Percentiles rank a stretch among this genome's conserved stretches.
Conservation (phyloP, 2,329 filamentous ascomycete species). For the Periconia digitata region DNA sequence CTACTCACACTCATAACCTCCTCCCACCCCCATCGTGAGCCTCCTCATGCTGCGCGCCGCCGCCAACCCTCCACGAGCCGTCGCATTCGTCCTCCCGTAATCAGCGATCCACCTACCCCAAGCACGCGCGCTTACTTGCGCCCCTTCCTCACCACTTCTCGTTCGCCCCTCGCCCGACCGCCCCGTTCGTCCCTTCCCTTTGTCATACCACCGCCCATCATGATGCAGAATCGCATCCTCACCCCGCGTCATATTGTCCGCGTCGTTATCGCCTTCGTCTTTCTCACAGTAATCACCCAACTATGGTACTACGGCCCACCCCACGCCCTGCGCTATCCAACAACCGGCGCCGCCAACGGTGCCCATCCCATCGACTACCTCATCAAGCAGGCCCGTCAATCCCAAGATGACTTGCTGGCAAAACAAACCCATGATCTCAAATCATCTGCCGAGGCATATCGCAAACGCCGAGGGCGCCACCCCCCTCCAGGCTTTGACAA, state of each 20-base stretch:
- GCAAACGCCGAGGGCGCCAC: slow-evolving; percentile 48
- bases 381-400: slow-evolving; percentile 36
- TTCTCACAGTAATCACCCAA: background rate
- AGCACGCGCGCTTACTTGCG: too few relatives aligned
- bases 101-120: background rate
- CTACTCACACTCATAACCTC: background rate
- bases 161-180: background rate
- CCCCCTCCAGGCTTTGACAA: slow-evolving; percentile 54
- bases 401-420: slow-evolving; percentile 31
- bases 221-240: slow-evolving; percentile 1
- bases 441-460: slow-evolving; percentile 47
- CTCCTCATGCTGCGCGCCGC: background rate
- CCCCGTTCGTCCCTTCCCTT: background rate
- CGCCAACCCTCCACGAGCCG: background rate
- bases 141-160: too few relatives aligned
- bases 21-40: background rate
- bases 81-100: background rate
- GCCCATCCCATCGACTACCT: slow-evolving; percentile 45
- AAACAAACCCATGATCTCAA: slow-evolving; percentile 42
- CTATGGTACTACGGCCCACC: slow-evolving; percentile 1
- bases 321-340: background rate
- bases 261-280: background rate
- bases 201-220: background rate
- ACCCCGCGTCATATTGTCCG: slow-evolving; percentile 1
- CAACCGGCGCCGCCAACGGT: background rate